Evolutionary conservation across 208 protist genomes (phyloP), one percentile per base, ranked within the genome.

Genomic region (Leishmania lainsoni): DNA sequence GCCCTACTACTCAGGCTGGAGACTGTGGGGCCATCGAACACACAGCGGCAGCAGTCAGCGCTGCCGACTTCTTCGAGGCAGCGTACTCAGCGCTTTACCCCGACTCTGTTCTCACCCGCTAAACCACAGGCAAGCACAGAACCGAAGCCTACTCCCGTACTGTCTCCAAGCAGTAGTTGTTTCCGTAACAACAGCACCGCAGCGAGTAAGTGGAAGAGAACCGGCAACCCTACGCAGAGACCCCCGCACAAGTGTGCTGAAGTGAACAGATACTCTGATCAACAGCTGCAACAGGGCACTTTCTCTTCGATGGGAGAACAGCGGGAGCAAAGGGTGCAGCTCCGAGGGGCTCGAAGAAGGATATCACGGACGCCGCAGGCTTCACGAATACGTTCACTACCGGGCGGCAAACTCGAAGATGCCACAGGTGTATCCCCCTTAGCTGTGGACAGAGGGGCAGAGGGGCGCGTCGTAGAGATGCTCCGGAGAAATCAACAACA

Each of bases 401-500:
- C 85, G 6, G 85, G 85, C 61, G 85, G 85, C 0, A 35, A 26
- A 1, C 78, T 83, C 32, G 5, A 35, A 29, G 66, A 84, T 45
- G 78, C 81, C 5, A 54, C 48, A 10, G 78, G 86, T 35, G 81
- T 89, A 6, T 76, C 81, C 0, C 59, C 81, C 16, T 81, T 89
- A 42, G 76, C 77, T n/a, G 65, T 65, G 29, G 85, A 84, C 32
- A 61, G 9, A 22, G 54, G 63, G 22, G 87, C 83, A 12, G 88
- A 91, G 73, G 61, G 77, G 35, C 81, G 88, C 51, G 79, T 94
- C 17, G 68, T 85, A 78, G 84, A 73, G 17, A 86, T 89, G 79
- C 73, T 92, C 58, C 71, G 58, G 39, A 69, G 76, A n/a, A 68
- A 89, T 45, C 76, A 74, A n/a, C 69, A 81, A 16, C 78, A 70